Conservation (phyloP, 176 grass and related monocot species). For the Secale cereale region DNA sequence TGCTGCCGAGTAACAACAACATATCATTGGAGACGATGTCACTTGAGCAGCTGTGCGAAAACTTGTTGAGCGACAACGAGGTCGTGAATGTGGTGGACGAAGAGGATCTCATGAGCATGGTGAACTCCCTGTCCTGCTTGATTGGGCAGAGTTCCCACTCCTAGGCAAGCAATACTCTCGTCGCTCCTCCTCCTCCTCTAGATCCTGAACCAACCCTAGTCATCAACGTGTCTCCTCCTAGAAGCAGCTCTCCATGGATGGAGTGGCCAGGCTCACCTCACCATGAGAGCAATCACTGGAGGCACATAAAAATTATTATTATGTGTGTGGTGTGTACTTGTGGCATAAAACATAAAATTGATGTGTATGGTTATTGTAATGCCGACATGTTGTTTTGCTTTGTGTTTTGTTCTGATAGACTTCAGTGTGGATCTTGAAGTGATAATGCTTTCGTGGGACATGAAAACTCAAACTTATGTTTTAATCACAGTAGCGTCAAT, state of each 20-base stretch:
- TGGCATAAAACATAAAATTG: too few relatives aligned
- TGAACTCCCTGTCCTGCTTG: neutral
- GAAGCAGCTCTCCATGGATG: neutral
- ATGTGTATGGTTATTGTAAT: too few relatives aligned
- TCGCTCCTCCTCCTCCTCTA: neutral
- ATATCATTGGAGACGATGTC: neutral
- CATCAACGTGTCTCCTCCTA: neutral
- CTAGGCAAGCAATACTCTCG: neutral
- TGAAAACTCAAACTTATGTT: too few relatives aligned
- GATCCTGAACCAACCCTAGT: neutral
- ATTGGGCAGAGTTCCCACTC: neutral
- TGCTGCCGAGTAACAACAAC: neutral
- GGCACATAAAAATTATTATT: too few relatives aligned
- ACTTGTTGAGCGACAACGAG: neutral
- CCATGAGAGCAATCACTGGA: neutral
- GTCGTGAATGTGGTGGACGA: neutral
- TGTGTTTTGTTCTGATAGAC: too few relatives aligned
- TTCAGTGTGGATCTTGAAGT: too few relatives aligned
- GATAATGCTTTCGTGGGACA: too few relatives aligned
- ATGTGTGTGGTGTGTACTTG: too few relatives aligned
- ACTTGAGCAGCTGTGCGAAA: neutral
- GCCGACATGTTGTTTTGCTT: too few relatives aligned
- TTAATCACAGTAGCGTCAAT: neutral
- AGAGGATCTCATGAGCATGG: neutral
- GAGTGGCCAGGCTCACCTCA: neutral